phyloP scores from a whole-genome alignment of 805 yeast species.

The Candida mattraensis region DNA sequence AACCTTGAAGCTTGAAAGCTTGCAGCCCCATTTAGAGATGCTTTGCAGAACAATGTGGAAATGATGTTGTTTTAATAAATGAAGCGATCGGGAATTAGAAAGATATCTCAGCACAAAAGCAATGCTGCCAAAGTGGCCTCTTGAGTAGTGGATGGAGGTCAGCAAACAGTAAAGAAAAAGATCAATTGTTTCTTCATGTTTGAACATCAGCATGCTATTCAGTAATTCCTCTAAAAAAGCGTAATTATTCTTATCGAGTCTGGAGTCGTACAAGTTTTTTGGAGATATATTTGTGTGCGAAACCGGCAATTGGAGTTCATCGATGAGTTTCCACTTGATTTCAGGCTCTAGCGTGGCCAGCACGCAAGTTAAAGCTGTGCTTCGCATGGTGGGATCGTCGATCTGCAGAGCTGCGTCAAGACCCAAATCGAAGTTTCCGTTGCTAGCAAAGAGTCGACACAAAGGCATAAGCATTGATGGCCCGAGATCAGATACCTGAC shows the following conservation, averaged over 20 bases:
- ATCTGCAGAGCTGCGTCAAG: slow-evolving; percentile 11
- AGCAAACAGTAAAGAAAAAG: slow-evolving; percentile 20
- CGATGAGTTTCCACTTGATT: slow-evolving; percentile 12
- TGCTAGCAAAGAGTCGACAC: slow-evolving; percentile 9
- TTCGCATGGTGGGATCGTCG: slow-evolving; percentile 4
- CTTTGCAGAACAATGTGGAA: slow-evolving; percentile 21
- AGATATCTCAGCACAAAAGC: slow-evolving; percentile 16
- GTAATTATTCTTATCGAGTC: slow-evolving; percentile 10
- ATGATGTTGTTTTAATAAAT: slow-evolving; percentile 12
- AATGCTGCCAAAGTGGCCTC: slow-evolving; percentile 19
- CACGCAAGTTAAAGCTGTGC: slow-evolving; percentile 8
- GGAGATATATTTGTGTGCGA: slow-evolving; percentile 4
- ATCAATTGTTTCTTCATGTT: slow-evolving; percentile 6
- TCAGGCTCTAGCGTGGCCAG: slow-evolving; percentile 9
- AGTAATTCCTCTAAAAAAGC: slow-evolving; percentile 7
- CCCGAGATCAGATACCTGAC: slow-evolving; percentile 7
- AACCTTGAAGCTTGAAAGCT: slow-evolving; percentile 20
- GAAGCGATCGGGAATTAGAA: background rate
- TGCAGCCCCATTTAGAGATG: slow-evolving; percentile 18
- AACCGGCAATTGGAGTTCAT: slow-evolving; percentile 5
- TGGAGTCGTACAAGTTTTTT: slow-evolving; percentile 3
- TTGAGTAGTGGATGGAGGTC: slow-evolving; percentile 19
- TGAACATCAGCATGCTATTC: slow-evolving; percentile 1
- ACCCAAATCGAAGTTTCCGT: slow-evolving; percentile 10
- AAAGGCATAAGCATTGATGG: slow-evolving; percentile 10